Base-by-base conservation (phyloP, 2,329 filamentous ascomycete genomes). In the Microascus cirrosus region DNA sequence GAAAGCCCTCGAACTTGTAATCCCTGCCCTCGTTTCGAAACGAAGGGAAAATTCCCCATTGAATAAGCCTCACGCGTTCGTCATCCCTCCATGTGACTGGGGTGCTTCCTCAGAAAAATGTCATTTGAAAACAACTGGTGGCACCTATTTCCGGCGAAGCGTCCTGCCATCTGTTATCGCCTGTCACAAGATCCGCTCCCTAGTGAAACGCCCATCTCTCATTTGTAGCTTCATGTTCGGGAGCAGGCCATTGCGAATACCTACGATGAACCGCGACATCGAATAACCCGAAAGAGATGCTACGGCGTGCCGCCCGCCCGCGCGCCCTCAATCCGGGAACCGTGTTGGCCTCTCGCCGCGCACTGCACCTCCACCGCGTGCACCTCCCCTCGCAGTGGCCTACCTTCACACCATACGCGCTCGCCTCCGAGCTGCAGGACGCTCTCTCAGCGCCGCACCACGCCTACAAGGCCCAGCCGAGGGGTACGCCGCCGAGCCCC, bases 401-500 rank as follows among this genome's bases (percentile, higher is more conserved):
- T 5, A 36, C 50, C 50, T 58, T 53, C 56, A 58, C 56, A 15
- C 56, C 56, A 35, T 58, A 58, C 56, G 35, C 51, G n/a, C 36
- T 53, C 12, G 56, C 56, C 50, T 45, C 69, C 34, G 64, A 72
- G 56, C 60, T 73, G 53, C 65, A 69, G 36, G 61, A 60, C n/a
- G 70, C 71, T 52, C 62, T 74, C 53, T 70, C 71, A 7, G 65
- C 56, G 15, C 50, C 56, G 18, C 56, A 58, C 56, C 56, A 53
- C 56, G 50, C 50, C 20, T 22, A 45, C 56, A 58, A 58, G 51
- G 50, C 56, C 50, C 12, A 3, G 10, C 24, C 55, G 2, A n/a
- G 50, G 7, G 15, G n/a, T 18, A 5, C 56, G 10, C 28, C 56
- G n/a, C 87, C 87, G 1, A 74, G 77, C 15, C 89, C 90, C 28